Evolutionary conservation across 2,329 filamentous ascomycete species (phyloP).

Genomic region (Emmonsiellopsis sp.): DNA sequence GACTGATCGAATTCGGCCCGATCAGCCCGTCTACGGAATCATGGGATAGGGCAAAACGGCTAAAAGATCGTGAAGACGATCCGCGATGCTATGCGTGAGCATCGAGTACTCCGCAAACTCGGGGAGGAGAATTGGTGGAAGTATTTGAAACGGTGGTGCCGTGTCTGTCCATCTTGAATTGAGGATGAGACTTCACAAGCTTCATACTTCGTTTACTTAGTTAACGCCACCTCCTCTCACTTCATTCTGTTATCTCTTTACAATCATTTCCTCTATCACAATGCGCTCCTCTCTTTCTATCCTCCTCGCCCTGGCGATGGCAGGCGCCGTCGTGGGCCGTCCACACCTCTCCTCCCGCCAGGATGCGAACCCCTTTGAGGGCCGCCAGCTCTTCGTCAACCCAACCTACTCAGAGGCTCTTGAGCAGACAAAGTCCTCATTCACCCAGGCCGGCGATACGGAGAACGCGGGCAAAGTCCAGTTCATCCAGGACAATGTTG

Average conservation of each 20-base stretch:
- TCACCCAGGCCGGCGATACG: constrained; percentile 39
- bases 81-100: not conserved
- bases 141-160: not conserved
- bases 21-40: not conserved
- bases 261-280: not conserved
- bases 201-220: not conserved
- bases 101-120: not conserved
- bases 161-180: not conserved
- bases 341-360: not conserved
- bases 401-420: constrained; percentile 46
- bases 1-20: not conserved
- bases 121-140: not conserved
- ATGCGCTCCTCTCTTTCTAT: not conserved
- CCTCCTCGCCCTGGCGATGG: not conserved
- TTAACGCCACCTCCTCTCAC: not conserved
- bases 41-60: not conserved
- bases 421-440: constrained; percentile 51
- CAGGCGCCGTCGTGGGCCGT: not conserved
- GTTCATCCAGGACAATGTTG: constrained; percentile 38
- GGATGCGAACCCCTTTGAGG: constrained; percentile 38
- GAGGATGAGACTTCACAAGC: not conserved
- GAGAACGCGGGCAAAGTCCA: constrained; percentile 41
- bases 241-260: not conserved
- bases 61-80: not conserved
- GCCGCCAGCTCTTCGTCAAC: constrained; percentile 43